A percentile compares a stretch with the other conserved stretches of the same genome.
These are phyloP conservation scores for Umbelopsis vinacea DNA, from an alignment of 192 early-diverging fungal genomes.

Conservation along the genomic window DNA sequence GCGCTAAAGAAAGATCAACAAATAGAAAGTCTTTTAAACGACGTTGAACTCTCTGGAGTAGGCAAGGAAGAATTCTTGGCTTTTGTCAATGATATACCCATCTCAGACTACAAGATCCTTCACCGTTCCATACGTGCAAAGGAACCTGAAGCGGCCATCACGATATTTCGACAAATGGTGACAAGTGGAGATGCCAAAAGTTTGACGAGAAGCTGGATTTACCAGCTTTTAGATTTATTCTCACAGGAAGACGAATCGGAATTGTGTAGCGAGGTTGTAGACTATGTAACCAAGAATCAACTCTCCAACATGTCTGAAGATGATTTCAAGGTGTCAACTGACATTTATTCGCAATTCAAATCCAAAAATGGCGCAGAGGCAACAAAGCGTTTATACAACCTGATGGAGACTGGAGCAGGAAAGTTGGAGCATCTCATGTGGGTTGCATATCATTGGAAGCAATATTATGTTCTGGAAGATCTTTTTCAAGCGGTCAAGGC, in stretches of 20 bases:
- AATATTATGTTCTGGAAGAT: slow-evolving; percentile 14
- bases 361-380: not conserved
- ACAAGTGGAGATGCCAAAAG: not conserved
- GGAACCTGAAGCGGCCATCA: slow-evolving; percentile 8
- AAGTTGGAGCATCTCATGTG: not conserved
- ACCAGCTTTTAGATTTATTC: not conserved
- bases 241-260: not conserved
- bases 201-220: not conserved
- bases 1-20: not conserved
- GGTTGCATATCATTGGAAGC: slow-evolving; percentile 13
- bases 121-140: slow-evolving; percentile 15
- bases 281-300: not conserved
- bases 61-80: slow-evolving; percentile 1
- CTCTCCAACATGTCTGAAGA: not conserved
- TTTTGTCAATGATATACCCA: slow-evolving; percentile 17
- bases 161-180: slow-evolving; percentile 23
- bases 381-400: not conserved
- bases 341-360: not conserved
- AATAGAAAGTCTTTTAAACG: not conserved
- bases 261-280: slow-evolving; percentile 7
- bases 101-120: slow-evolving; percentile 26
- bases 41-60: not conserved
- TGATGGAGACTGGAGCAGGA: not conserved
- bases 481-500: not conserved
- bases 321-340: slow-evolving; percentile 17